Evolutionary conservation across 1,139 yeast species (phyloP).

Genomic region (Debaryomyces udenii): DNA sequence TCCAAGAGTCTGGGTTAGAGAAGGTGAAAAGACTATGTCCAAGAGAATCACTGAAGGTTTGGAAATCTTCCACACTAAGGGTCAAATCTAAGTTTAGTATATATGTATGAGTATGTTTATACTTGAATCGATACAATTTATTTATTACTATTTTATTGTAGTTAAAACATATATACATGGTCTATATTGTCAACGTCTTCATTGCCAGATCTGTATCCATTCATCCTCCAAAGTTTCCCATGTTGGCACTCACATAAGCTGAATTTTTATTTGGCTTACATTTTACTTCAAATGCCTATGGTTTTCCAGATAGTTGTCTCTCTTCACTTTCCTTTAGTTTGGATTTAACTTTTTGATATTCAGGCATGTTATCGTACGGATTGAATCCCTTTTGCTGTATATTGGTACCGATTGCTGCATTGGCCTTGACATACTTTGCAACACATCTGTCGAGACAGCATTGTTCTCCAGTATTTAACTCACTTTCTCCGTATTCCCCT

Average conservation of each 20-base stretch:
- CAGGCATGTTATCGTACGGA: slow-evolving; percentile 42
- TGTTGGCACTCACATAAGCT: neutral
- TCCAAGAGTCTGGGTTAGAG: slow-evolving; percentile 99
- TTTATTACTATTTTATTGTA: slow-evolving; percentile 7
- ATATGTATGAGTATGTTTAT: slow-evolving; percentile 3
- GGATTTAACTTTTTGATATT: slow-evolving; percentile 33
- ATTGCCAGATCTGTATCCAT: neutral
- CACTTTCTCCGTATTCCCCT: slow-evolving; percentile 75
- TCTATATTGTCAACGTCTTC: neutral
- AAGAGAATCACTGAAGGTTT: slow-evolving; percentile 84
- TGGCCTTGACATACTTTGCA: slow-evolving; percentile 68
- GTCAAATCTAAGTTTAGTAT: slow-evolving; percentile 48
- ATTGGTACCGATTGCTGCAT: slow-evolving; percentile 58
- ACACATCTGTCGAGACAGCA: slow-evolving; percentile 81
- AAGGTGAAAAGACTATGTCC: slow-evolving; percentile 99
- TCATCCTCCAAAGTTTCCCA: too few species aligned
- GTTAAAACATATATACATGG: slow-evolving; percentile 6
- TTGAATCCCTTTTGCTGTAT: slow-evolving; percentile 35
- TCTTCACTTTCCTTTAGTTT: slow-evolving; percentile 7
- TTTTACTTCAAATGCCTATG: neutral
- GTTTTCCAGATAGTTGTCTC: neutral
- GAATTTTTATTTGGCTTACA: neutral
- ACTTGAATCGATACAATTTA: slow-evolving; percentile 9
- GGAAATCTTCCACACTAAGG: slow-evolving; percentile 80
- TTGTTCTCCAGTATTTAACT: slow-evolving; percentile 74